Percentiles rank a stretch among this genome's conserved stretches.
phyloP scores from a whole-genome alignment of 345 rosid genomes.

The Lumnitzera littorea region DNA sequence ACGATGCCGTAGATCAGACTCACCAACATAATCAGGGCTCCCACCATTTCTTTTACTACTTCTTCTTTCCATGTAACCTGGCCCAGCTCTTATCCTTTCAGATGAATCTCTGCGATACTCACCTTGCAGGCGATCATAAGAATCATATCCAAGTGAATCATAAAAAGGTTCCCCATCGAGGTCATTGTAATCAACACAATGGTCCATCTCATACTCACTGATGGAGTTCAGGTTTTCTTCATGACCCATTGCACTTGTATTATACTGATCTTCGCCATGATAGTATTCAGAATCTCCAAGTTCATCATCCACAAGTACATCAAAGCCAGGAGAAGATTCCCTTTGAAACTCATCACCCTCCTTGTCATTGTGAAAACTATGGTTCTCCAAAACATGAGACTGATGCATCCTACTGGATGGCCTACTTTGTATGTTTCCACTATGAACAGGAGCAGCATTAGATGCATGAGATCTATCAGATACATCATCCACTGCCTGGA shows the following conservation, averaged over 20 bases:
- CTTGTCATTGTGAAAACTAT: slow-evolving; percentile 43
- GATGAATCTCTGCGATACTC: slow-evolving; percentile 44
- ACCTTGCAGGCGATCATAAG: slow-evolving; percentile 37
- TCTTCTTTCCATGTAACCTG: slow-evolving; percentile 43
- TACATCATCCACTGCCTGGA: slow-evolving; percentile 27
- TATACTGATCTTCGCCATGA: slow-evolving; percentile 60
- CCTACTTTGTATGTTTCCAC: slow-evolving; percentile 28
- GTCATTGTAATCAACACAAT: slow-evolving; percentile 39
- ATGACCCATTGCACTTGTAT: slow-evolving; percentile 36
- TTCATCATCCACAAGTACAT: slow-evolving; percentile 94
- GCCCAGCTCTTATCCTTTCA: slow-evolving; percentile 34
- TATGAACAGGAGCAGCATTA: slow-evolving; percentile 21
- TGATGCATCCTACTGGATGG: slow-evolving; percentile 32
- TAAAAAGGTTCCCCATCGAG: slow-evolving; percentile 35
- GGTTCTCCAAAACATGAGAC: slow-evolving; percentile 43
- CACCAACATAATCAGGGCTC: slow-evolving; percentile 39
- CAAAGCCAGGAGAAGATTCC: slow-evolving; percentile 96
- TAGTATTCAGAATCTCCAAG: slow-evolving; percentile 56
- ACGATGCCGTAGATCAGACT: slow-evolving; percentile 61
- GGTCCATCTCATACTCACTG: slow-evolving; percentile 47
- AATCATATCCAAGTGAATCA: slow-evolving; percentile 38
- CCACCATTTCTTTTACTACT: slow-evolving; percentile 27
- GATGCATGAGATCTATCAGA: slow-evolving; percentile 29
- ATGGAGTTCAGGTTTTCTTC: slow-evolving; percentile 46
- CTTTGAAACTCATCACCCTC: slow-evolving; percentile 58